Conservation (phyloP, 2,329 filamentous ascomycete genomes). For the Monascus ruber region DNA sequence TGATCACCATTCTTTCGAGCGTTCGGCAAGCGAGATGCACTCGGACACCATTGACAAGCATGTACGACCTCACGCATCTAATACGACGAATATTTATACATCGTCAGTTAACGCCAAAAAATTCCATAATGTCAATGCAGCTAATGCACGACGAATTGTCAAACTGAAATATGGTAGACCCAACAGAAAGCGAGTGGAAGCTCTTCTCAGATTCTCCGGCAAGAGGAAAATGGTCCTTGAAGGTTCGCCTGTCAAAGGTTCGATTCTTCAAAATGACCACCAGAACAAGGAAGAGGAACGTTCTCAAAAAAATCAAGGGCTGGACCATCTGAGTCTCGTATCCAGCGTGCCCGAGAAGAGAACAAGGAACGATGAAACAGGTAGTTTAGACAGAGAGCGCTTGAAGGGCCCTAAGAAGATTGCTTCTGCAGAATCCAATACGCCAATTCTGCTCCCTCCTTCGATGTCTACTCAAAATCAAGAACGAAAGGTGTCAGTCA, state of each 20-base stretch:
- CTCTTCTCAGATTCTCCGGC: conserved; percentile 32
- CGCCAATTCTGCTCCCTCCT: conserved; percentile 20
- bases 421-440: conserved; percentile 25
- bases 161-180: conserved; percentile 42
- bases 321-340: neutral
- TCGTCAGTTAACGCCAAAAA: conserved; percentile 3
- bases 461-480: conserved; percentile 22
- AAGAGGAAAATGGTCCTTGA: conserved; percentile 21
- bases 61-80: neutral
- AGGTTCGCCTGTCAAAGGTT: conserved; percentile 14
- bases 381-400: conserved; percentile 21
- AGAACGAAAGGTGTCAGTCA: conserved; percentile 21
- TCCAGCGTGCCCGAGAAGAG: neutral
- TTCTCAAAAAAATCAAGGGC: conserved; percentile 1
- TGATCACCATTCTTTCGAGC: neutral
- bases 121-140: conserved; percentile 1
- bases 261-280: conserved; percentile 10
- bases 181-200: conserved; percentile 38
- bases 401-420: conserved; percentile 20
- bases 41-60: neutral
- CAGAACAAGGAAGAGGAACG: conserved; percentile 9
- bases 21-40: neutral
- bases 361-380: conserved; percentile 12
- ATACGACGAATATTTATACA: neutral
- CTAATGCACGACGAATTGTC: conserved; percentile 30